These are phyloP conservation scores for Trebouxia sp. DNA, from an alignment of 139 green algal genomes.

Conservation along the genomic window DNA sequence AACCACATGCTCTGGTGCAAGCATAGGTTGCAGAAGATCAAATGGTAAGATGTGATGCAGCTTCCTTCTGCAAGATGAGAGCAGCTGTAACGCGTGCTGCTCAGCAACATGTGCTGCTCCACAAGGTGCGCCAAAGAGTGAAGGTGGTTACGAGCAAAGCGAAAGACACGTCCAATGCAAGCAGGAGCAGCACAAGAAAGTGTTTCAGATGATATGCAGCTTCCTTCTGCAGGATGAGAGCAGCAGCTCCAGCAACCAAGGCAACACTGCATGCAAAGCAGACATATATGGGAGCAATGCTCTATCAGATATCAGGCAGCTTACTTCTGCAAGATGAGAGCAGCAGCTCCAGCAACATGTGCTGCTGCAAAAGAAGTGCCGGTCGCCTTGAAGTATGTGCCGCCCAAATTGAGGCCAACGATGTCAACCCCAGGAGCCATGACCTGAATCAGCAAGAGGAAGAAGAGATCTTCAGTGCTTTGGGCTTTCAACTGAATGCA, in stretches of 20 bases:
- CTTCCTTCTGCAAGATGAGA: conserved; percentile 30
- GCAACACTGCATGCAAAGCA: neutral
- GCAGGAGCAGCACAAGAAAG: neutral
- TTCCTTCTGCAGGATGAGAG: neutral
- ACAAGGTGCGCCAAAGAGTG: too few species aligned
- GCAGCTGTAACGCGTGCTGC: conserved; percentile 34
- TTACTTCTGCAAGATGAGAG: conserved; percentile 32
- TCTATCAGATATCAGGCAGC: neutral
- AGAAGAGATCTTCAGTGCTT: too few species aligned
- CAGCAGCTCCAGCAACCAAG: neutral
- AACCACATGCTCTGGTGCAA: too few species aligned
- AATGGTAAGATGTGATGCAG: neutral
- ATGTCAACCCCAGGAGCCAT: neutral
- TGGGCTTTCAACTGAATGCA: too few species aligned
- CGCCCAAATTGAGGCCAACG: neutral
- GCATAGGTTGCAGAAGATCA: too few species aligned
- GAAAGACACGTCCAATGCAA: too few species aligned
- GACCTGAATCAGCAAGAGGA: too few species aligned
- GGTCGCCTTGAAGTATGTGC: neutral
- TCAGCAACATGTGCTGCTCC: conserved; percentile 32
- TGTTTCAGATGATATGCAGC: neutral
- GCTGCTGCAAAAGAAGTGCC: conserved; percentile 39
- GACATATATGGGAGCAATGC: neutral
- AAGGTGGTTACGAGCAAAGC: too few species aligned
- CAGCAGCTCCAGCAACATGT: conserved; percentile 28